Conservation (phyloP, 352 stramenopile species). For the Phytophthora colocasiae region DNA sequence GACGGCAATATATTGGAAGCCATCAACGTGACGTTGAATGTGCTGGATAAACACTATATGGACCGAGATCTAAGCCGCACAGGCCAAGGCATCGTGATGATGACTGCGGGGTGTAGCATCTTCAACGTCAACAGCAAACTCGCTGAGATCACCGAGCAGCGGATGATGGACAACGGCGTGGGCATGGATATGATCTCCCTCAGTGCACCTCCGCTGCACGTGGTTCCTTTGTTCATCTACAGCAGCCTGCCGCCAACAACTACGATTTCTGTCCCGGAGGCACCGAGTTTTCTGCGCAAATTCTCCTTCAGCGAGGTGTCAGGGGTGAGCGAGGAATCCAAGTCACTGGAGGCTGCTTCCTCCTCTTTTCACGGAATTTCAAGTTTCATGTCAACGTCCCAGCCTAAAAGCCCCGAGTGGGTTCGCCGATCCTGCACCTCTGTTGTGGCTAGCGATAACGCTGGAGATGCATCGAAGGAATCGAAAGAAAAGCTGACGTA, state of each 20-base stretch:
- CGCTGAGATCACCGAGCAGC: constrained; percentile 96
- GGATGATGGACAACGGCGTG: constrained; percentile 99
- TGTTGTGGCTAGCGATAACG: constrained; percentile 1
- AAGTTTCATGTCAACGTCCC: constrained; percentile 23
- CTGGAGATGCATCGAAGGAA: neutral
- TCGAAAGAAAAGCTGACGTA: constrained; percentile 51
- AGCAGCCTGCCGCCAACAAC: constrained; percentile 9
- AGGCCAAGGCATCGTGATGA: constrained; percentile 96
- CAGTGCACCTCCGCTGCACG: constrained; percentile 95
- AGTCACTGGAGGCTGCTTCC: constrained; percentile 25
- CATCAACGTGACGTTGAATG: constrained; percentile 98
- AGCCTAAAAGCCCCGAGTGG: constrained; percentile 35
- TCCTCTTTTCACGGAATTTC: constrained; percentile 22
- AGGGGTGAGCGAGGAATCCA: constrained; percentile 20
- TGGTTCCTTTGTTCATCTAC: constrained; percentile 98
- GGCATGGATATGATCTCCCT: constrained; percentile 98
- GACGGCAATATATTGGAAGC: constrained; percentile 98
- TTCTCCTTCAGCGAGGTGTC: constrained; percentile 28
- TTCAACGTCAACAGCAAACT: constrained; percentile 96
- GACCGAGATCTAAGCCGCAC: constrained; percentile 96
- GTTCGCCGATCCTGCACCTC: constrained; percentile 18
- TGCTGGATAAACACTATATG: constrained; percentile 99
- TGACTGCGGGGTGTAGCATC: constrained; percentile 96
- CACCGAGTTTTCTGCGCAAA: constrained; percentile 21
- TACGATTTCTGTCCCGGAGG: neutral